Conservation (phyloP, 108 stramenopile genomes). For the Cyclotella baltica region DNA sequence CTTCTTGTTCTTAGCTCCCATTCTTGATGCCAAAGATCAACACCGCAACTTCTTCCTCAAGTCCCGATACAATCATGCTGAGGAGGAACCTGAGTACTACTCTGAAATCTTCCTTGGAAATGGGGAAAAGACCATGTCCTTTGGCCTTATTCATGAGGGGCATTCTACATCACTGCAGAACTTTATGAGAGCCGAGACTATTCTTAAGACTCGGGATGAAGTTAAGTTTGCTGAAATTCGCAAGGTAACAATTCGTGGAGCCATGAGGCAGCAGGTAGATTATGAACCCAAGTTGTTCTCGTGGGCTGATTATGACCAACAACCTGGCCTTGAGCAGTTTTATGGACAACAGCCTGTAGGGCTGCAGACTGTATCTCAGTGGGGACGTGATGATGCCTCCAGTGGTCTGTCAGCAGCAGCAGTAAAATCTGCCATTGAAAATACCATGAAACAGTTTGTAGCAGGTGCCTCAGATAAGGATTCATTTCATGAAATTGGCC, state of each 20-base stretch:
- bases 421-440: slow-evolving; percentile 34
- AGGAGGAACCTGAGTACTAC: slow-evolving; percentile 47
- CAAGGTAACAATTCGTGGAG: slow-evolving; percentile 49
- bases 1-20: slow-evolving; percentile 42
- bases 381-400: slow-evolving; percentile 29
- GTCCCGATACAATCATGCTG: slow-evolving; percentile 47
- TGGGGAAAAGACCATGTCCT: slow-evolving; percentile 54
- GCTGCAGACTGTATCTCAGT: slow-evolving; percentile 66
- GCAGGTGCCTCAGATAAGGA: slow-evolving; percentile 16
- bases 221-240: slow-evolving; percentile 46
- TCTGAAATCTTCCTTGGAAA: slow-evolving; percentile 51
- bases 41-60: slow-evolving; percentile 42
- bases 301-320: slow-evolving; percentile 67
- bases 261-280: slow-evolving; percentile 39
- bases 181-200: slow-evolving; percentile 19
- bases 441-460: slow-evolving; percentile 18
- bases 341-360: slow-evolving; percentile 66
- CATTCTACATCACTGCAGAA: slow-evolving; percentile 28
- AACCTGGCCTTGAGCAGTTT: slow-evolving; percentile 64
- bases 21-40: slow-evolving; percentile 35
- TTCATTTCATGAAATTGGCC: slow-evolving; percentile 54
- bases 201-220: slow-evolving; percentile 22
- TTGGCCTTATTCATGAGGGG: slow-evolving; percentile 51
- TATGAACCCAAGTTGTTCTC: slow-evolving; percentile 44
- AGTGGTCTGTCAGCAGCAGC: slow-evolving; percentile 22